Evolutionary conservation across 805 yeast genomes (phyloP), one percentile per base, ranked within the genome.

Genomic region (Candida dajiaensis): DNA sequence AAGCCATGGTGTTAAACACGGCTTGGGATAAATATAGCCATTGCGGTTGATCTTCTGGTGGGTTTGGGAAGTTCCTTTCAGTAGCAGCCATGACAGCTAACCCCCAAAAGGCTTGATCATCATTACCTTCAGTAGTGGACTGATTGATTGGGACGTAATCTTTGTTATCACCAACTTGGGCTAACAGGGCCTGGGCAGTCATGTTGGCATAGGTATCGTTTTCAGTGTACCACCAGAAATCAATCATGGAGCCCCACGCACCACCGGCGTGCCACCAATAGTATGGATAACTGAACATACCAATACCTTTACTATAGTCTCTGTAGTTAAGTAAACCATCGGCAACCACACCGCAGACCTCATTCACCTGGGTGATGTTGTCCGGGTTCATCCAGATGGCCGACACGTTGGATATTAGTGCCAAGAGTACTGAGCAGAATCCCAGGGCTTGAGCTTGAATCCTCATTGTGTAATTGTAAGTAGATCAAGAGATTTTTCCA

Each of bases 201-300:
- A 73, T 50, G 11, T 72, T 69, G 40, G 74, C 78, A 58, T 76
- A 83, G 1, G 89, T 78, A 57, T 77, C 79, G 63, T 87, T 81
- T 40, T 80, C 73, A 67, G 87, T 81, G 62, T 75, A 80, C 57
- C 66, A 80, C 70, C 85, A 73, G 58, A 78, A 83, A 61, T 86
- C 94, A 35, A 89, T 67, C 68, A 83, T 58, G 2, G 67, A 59
- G 7, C 73, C 73, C 67, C 67, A 74, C 1, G 85, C 89, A 47
- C 86, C 94, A 55, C 95, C 95, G 26, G 94, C 89, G 66, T 85
- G 86, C 95, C 95, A 86, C 95, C 95, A 86, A 69, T 85, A 86
- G 72, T 86, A 86, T 3, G 95, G 95, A 53, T 65, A 54, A 12
- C 76, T 69, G 63, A 86, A 83, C 83, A 78, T 73, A 28, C 95